A percentile compares a stretch with the other conserved stretches of the same genome.
Conservation (phyloP, 352 stramenopile species). For the Pythium monospermum region DNA sequence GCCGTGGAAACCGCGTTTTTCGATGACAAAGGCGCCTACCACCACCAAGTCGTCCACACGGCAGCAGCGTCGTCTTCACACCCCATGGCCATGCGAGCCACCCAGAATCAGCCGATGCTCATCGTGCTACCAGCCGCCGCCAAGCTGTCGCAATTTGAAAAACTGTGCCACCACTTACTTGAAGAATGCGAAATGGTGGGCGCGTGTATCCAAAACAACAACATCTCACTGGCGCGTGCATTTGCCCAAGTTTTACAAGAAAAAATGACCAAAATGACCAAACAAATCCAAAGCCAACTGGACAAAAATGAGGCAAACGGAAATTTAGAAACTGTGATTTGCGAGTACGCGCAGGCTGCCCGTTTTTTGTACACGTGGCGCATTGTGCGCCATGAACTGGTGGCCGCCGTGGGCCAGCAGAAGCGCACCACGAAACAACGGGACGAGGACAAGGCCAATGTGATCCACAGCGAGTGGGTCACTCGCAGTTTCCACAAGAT, state of each 20-base stretch:
- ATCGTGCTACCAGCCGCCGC: neutral
- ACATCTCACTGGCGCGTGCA: constrained; percentile 43
- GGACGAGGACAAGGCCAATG: constrained; percentile 20
- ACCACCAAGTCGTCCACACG: constrained; percentile 16
- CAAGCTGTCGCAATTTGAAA: constrained; percentile 53
- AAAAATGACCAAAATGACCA: constrained; percentile 43
- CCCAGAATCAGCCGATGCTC: constrained; percentile 5
- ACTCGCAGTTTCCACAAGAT: constrained; percentile 59
- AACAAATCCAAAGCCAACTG: constrained; percentile 26
- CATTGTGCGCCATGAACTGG: constrained; percentile 54
- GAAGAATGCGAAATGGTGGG: constrained; percentile 71
- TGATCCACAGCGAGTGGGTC: constrained; percentile 59
- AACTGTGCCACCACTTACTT: constrained; percentile 61
- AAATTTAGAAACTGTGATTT: constrained; percentile 37
- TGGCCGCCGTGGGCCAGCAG: constrained; percentile 34
- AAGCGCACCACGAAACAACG: constrained; percentile 11
- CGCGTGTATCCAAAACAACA: constrained; percentile 59
- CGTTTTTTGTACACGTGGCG: constrained; percentile 62
- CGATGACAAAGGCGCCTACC: constrained; percentile 23
- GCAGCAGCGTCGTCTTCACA: too few relatives aligned
- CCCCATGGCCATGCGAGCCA: too few relatives aligned
- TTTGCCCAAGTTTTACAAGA: constrained; percentile 67
- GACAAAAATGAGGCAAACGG: constrained; percentile 21
- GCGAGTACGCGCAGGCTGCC: constrained; percentile 50
- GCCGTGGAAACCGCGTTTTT: constrained; percentile 15